phyloP scores from a whole-genome alignment of 2,329 filamentous ascomycete species.

The Colletotrichum gloeosporioides region DNA sequence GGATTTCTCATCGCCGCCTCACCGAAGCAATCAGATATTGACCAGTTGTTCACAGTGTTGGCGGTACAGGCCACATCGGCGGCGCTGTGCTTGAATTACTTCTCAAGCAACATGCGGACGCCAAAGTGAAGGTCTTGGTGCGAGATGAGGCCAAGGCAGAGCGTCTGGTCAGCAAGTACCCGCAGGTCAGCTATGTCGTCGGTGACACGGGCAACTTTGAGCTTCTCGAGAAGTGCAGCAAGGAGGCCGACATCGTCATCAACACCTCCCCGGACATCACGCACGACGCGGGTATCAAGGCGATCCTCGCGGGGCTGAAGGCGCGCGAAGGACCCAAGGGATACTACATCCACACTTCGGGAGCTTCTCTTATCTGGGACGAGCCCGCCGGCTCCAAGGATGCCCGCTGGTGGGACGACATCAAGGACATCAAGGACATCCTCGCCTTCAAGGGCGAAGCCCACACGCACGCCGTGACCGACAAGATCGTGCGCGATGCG shows the following conservation, averaged over 20 bases:
- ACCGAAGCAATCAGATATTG: too few species aligned
- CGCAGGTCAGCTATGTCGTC: neutral
- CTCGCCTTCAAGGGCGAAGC: constrained; percentile 6
- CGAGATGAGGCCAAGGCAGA: neutral
- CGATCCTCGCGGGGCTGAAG: neutral
- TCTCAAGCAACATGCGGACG: neutral
- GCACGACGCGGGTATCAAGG: neutral
- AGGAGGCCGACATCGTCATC: neutral
- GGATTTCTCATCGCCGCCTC: neutral
- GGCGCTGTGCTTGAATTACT: neutral
- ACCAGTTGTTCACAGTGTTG: neutral
- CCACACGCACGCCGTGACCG: constrained; percentile 1
- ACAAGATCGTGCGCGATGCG: constrained; percentile 2
- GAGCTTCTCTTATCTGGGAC: constrained; percentile 9
- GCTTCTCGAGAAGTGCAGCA: neutral
- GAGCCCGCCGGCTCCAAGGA: constrained; percentile 7
- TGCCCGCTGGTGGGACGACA: constrained; percentile 10
- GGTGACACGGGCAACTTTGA: neutral
- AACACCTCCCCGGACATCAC: constrained; percentile 1
- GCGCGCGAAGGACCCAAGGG: neutral
- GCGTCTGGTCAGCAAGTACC: neutral
- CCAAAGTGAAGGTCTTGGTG: neutral
- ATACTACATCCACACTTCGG: constrained; percentile 1
- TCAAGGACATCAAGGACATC: neutral
- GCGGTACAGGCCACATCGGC: neutral